Percentiles rank a stretch among this genome's conserved stretches.
Conservation (phyloP, 768 basidiomycete genomes). For the Podaxis sp. region DNA sequence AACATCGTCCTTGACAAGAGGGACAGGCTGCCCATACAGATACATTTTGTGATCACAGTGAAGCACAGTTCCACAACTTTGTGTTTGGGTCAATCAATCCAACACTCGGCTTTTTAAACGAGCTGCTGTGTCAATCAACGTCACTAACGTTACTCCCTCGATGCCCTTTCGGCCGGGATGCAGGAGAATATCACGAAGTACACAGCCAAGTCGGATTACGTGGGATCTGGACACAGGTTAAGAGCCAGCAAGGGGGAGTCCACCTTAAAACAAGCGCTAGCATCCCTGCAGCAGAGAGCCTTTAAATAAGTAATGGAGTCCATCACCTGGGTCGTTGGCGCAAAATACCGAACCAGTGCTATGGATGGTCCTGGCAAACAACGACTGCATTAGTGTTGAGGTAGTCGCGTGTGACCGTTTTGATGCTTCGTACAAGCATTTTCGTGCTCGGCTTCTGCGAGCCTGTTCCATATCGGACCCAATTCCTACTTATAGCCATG, state of each 20-base stretch:
- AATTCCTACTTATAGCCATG: too few relatives aligned
- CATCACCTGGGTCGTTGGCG: neutral
- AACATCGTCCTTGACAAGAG: constrained; percentile 15
- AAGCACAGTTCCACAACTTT: neutral
- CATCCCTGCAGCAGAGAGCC: neutral
- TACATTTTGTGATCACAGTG: neutral
- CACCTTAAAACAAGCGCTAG: neutral
- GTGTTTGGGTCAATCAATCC: too few relatives aligned
- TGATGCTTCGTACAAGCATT: neutral
- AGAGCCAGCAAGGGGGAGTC: neutral
- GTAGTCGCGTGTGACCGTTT: neutral
- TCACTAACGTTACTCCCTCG: neutral
- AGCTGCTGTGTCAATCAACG: neutral
- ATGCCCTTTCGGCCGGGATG: neutral
- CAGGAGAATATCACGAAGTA: neutral
- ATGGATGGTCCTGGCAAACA: neutral
- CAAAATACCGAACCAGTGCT: neutral
- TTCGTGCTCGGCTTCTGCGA: neutral
- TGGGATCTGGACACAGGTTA: neutral
- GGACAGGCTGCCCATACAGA: neutral
- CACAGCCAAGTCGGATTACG: neutral
- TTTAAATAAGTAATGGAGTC: neutral
- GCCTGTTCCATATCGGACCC: too few relatives aligned
- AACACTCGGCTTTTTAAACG: too few relatives aligned
- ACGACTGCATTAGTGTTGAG: neutral